Conservation (phyloP, 129 eudicot species). For the Smallanthus sonchifolius region DNA sequence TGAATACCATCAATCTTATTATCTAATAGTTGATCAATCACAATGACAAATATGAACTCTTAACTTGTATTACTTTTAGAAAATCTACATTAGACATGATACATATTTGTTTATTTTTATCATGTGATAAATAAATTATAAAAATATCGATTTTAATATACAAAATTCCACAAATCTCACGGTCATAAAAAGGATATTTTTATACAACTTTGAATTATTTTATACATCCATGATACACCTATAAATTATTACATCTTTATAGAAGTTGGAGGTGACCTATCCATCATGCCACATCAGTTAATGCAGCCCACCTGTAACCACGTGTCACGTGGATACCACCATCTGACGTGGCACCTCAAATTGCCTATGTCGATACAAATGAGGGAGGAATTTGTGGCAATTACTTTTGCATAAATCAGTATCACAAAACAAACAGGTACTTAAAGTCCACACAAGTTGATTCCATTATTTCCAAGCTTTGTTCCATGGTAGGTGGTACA, state of each 20-base stretch:
- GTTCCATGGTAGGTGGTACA: slow-evolving; percentile 13
- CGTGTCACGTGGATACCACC: slow-evolving; percentile 11
- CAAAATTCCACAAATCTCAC: too few relatives aligned
- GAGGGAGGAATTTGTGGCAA: slow-evolving; percentile 4
- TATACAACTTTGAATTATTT: too few relatives aligned
- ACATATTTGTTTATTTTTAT: too few relatives aligned
- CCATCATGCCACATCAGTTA: slow-evolving; percentile 43
- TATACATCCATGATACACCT: background rate
- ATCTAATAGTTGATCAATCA: too few relatives aligned
- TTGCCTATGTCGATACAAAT: slow-evolving; percentile 16
- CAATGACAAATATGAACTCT: too few relatives aligned
- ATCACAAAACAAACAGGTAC: slow-evolving; percentile 1
- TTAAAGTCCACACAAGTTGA: slow-evolving; percentile 12
- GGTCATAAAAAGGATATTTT: too few relatives aligned
- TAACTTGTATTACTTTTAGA: too few relatives aligned
- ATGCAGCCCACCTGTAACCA: slow-evolving; percentile 26
- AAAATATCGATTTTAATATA: too few relatives aligned
- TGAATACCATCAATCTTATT: too few relatives aligned
- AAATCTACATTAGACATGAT: too few relatives aligned
- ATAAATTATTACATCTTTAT: background rate
- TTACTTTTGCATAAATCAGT: slow-evolving; percentile 11
- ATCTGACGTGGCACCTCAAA: background rate
- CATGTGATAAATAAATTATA: too few relatives aligned
- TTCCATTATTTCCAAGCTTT: background rate
- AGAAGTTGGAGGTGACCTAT: background rate